Evolutionary conservation across 768 basidiomycete genomes (phyloP), one percentile per base, ranked within the genome.

Genomic region (Tricholomella constricta): DNA sequence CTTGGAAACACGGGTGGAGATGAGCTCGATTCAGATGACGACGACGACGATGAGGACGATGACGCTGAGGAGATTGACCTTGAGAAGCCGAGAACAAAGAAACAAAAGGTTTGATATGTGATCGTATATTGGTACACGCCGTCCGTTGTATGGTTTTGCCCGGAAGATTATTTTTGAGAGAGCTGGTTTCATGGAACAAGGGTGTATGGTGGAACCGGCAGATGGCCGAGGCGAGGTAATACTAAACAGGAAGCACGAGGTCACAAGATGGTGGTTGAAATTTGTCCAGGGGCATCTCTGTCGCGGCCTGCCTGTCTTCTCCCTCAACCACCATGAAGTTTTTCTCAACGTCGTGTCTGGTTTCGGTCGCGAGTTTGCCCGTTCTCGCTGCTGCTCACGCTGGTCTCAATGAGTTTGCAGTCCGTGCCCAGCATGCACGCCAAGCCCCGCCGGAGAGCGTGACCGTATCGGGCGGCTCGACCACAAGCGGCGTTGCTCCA

Each of bases 41-140:
- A 85, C 38, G 80, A 82, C 7, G 81, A 82, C 7, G 85, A 86
- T 6, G 87, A 89, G 3, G 86, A 88, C 27, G 88, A 90, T 22
- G 86, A 90, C 20, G 89, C 82, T 40, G 89, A 86, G 38, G 91
- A 93, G 68, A 94, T 94, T 71, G 91, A 94, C 71, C 73, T 94
- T 52, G 91, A 94, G 69, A 88, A 89, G 70, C 91, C 91, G 37
- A 78, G 82, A 56, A 64, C 83, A 48, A 92, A 92, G 73, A 90
- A 86, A 72, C 83, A 80, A 72, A 83, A 81, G 64, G 78, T 82
- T 46, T 86, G 76, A 69, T 38, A 26, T n/a, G 44, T 32, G 31
- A 32, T 32, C 31, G 31, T 32, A 4, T 14, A 29, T 29, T 6
- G 10, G 14, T 32, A 3, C 31, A 32, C 31, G 31, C 10, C 14